These are phyloP conservation scores for Annulohypoxylon stygium DNA, from an alignment of 495 filamentous ascomycete species.

Conservation along the genomic window DNA sequence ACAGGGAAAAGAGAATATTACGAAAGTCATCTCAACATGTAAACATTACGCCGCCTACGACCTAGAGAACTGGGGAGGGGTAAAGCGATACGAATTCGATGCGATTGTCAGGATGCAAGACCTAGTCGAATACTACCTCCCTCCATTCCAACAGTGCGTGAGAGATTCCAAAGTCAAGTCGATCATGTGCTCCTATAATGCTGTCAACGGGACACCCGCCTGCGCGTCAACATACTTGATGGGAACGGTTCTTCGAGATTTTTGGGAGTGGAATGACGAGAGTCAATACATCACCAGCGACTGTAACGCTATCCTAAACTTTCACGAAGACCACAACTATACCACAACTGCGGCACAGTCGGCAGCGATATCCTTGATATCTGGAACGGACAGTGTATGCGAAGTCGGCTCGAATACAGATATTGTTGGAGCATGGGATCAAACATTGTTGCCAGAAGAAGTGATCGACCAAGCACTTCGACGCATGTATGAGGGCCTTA, in stretches of 20 bases:
- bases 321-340: conserved; percentile 55
- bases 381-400: conserved; percentile 57
- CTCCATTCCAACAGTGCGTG: conserved; percentile 61
- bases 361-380: conserved; percentile 52
- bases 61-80: conserved; percentile 64
- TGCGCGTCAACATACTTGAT: conserved; percentile 60
- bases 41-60: conserved; percentile 78
- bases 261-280: conserved; percentile 61
- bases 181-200: conserved; percentile 64
- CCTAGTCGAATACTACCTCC: conserved; percentile 63
- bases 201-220: conserved; percentile 60
- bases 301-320: conserved; percentile 60
- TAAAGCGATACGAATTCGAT: conserved; percentile 55
- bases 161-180: conserved; percentile 60
- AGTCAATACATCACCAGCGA: conserved; percentile 60
- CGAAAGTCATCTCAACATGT: conserved; percentile 71
- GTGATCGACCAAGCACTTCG: conserved; percentile 53
- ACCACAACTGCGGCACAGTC: conserved; percentile 50
- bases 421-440: conserved; percentile 50
- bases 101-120: conserved; percentile 58
- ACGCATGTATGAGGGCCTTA: conserved; percentile 54
- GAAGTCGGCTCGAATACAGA: conserved; percentile 49
- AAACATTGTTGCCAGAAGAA: conserved; percentile 48
- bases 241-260: conserved; percentile 58
- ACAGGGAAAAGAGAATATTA: conserved; percentile 59